A percentile compares a stretch with the other conserved stretches of the same genome.
phyloP scores from a whole-genome alignment of 129 eudicot genomes.

The Flaveria robusta region DNA sequence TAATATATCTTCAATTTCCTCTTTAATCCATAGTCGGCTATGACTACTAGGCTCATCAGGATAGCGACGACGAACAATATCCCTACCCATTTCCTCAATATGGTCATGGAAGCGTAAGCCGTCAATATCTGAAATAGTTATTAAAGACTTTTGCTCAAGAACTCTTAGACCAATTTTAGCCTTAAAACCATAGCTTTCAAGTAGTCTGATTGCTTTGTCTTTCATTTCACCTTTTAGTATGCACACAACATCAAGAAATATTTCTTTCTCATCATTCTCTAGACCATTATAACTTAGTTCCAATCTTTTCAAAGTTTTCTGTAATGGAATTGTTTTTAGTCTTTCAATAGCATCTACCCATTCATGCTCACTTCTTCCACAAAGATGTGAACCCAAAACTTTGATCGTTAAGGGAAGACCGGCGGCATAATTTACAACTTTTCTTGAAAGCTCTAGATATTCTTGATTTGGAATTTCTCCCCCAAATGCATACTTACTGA shows the following conservation, averaged over 20 bases:
- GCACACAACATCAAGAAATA: slow-evolving; percentile 21
- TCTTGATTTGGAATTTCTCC: slow-evolving; percentile 5
- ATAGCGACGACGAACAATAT: background rate
- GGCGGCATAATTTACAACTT: slow-evolving; percentile 27
- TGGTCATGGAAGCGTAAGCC: slow-evolving; percentile 9
- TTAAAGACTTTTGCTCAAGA: slow-evolving; percentile 24
- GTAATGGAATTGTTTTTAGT: slow-evolving; percentile 5
- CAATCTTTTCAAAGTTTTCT: slow-evolving; percentile 1
- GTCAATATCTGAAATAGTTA: background rate
- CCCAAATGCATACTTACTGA: slow-evolving; percentile 18
- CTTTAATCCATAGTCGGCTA: slow-evolving; percentile 6
- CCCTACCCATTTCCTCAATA: slow-evolving; percentile 16
- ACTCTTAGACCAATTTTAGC: slow-evolving; percentile 1
- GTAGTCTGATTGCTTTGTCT: background rate
- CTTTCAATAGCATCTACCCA: slow-evolving; percentile 15
- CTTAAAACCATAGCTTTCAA: slow-evolving; percentile 24
- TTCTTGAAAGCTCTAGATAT: slow-evolving; percentile 11
- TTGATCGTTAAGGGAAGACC: slow-evolving; percentile 24
- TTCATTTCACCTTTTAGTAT: slow-evolving; percentile 4
- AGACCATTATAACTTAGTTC: slow-evolving; percentile 17
- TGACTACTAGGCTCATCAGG: slow-evolving; percentile 7
- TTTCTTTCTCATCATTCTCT: background rate
- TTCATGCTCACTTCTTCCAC: background rate
- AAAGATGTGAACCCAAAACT: slow-evolving; percentile 15
- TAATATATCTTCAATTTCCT: slow-evolving; percentile 21